Base-by-base conservation (phyloP, 495 filamentous ascomycete genomes). In the Penicillium psychrofluorescens region DNA sequence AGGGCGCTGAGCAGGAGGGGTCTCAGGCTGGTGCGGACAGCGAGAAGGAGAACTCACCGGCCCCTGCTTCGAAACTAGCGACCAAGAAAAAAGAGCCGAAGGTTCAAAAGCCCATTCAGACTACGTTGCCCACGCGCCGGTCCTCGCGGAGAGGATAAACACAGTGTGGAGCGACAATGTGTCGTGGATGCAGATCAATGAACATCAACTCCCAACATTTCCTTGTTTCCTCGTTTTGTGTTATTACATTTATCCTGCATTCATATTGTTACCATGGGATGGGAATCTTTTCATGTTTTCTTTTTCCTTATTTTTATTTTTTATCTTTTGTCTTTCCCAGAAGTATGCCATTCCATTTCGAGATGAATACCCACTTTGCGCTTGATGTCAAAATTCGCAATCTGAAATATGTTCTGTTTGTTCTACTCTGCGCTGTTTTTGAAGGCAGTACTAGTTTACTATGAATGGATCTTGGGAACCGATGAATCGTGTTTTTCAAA, bases 301-400 rank as follows among this genome's bases (percentile, higher is more conserved):
- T 38, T 35, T 47, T 22, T 13, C 11, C 41, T 45, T 35, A 34
- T 35, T 29, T 12, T 16, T 41, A 38, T 36, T 35, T 29, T 12
- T 16, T 41, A 38, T 7, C 34, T 36, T 39, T 11, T 22, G 15
- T 28, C 11, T 41, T 35, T 29, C 27, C 9, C 11, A 28, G 32
- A 11, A 15, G 31, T 40, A 35, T 36, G 48, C 45, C 7, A 48
- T 59, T 44, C 48, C 49, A 50, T 44, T 49, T 45, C 50, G 50
- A 63, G 57, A 61, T 67, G 55, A 62, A 68, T 66, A 66, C 64
- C 63, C 63, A 55, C 35, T 52, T 46, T 48, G 48, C 38, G n/a
- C 7, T 9, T 10, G 10, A 34, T 12, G 9, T 12, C 32, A 9
- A 33, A 11, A 34, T 34, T 34, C 9, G 9, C 32, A 10, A 11